Base-by-base conservation (phyloP, 441 rosid species). In the Hura crepitans region DNA sequence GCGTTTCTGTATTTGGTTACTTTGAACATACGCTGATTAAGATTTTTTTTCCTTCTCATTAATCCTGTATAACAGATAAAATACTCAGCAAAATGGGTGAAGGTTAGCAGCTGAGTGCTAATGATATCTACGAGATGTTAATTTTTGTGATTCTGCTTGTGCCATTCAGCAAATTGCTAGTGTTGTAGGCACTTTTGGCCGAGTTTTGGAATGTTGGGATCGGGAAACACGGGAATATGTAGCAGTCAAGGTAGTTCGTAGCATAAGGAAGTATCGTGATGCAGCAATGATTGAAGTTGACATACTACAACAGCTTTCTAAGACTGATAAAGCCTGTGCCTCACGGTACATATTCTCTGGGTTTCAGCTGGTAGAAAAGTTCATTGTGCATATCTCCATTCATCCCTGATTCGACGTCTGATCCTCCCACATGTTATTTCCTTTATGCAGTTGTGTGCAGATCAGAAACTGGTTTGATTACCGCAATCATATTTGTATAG, bases 161-260 rank as follows among this genome's bases (percentile, higher is more conserved):
- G 81, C 84, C 84, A 79, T 84, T 89, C 87, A 86, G 89, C 87
- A 75, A 80, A 81, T 77, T 91, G 90, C 86, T 89, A 82, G 89
- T 87, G 81, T 88, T 87, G 91, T 89, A 89, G 97, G 97, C 90
- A 89, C 95, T 68, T 89, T 91, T 87, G 95, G 97, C 74, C 97
- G 85, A 71, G 97, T 89, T 78, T 85, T 91, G 87, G 93, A 91
- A 83, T 91, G 95, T 89, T 91, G 97, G 97, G 97, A 91, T 72
- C 87, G 93, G 37, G 80, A 88, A 77, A 80, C 84, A 11, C 72
- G 79, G 76, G 91, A 91, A 27, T 85, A 77, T 81, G 97, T 91
- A 47, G 97, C 97, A 3, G 73, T 91, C 72, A 91, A 91, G 80
- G 85, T 91, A 8, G 88, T 91, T 18, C 85, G 93, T 61, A 85